A percentile compares a stretch with the other conserved stretches of the same genome.
Conservation (phyloP, 192 early-diverging fungal species). For the Mycoemilia scoparia region DNA sequence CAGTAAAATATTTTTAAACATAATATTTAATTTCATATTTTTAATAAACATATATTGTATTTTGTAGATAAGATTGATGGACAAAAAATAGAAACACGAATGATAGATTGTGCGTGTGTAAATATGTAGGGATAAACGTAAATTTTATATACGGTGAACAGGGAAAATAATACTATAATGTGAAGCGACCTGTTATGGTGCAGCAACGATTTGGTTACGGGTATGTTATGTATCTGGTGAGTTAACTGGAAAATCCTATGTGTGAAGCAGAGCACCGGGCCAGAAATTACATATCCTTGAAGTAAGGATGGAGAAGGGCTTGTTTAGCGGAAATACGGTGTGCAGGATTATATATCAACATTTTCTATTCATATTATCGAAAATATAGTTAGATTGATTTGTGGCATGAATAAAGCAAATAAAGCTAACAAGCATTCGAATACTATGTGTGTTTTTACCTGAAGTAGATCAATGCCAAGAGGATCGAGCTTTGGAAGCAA, state of each 20-base stretch:
- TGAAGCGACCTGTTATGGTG: too few species aligned
- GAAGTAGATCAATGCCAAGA: constrained; percentile 53
- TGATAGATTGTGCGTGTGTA: neutral
- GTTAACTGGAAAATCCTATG: too few species aligned
- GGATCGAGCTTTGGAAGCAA: constrained; percentile 34
- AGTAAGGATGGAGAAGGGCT: constrained; percentile 66
- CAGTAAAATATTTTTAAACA: too few species aligned
- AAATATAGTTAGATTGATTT: constrained; percentile 2
- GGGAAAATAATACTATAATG: neutral
- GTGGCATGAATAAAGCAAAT: neutral
- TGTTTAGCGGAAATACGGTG: constrained; percentile 69
- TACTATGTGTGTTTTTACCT: constrained; percentile 8
- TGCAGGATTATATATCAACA: constrained; percentile 60
- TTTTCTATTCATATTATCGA: too few species aligned
- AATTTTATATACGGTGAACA: neutral
- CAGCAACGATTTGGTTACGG: too few species aligned
- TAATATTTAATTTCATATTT: too few species aligned
- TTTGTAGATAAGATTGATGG: neutral
- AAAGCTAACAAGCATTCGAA: neutral
- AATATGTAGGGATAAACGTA: neutral
- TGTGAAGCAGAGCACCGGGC: too few species aligned
- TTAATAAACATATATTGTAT: too few species aligned
- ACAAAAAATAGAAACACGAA: neutral
- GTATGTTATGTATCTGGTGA: too few species aligned
- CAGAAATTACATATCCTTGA: constrained; percentile 29